Conservation (phyloP, 345 rosid species). For the Citrus hindsii region DNA sequence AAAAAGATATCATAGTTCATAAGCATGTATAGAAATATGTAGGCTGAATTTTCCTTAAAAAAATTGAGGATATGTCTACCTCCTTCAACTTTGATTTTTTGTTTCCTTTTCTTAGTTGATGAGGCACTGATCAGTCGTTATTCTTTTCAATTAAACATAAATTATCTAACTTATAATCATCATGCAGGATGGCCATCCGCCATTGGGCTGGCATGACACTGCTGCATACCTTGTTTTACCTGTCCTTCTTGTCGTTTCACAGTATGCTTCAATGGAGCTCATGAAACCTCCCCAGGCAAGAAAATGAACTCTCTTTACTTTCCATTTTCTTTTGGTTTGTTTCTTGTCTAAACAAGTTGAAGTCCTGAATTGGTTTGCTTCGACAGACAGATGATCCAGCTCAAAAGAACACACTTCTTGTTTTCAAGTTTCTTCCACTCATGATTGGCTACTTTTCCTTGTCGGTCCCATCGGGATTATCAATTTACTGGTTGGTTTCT, state of each 20-base stretch:
- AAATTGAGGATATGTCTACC: neutral
- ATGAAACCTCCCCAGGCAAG: constrained; percentile 99
- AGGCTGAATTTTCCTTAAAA: neutral
- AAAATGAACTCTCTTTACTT: constrained; percentile 8
- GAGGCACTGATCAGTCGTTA: neutral
- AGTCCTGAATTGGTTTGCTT: constrained; percentile 14
- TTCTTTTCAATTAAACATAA: neutral
- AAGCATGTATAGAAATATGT: constrained; percentile 6
- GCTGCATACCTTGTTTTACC: constrained; percentile 96
- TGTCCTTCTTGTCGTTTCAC: constrained; percentile 83
- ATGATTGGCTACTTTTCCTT: constrained; percentile 98
- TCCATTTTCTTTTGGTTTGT: constrained; percentile 2
- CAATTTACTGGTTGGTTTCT: constrained; percentile 89
- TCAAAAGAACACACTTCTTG: constrained; percentile 90
- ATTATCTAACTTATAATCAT: constrained; percentile 13
- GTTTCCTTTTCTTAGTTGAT: constrained; percentile 7
- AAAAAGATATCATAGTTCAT: neutral
- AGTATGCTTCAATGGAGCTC: constrained; percentile 91
- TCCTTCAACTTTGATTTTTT: neutral
- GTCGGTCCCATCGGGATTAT: constrained; percentile 98
- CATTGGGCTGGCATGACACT: constrained; percentile 92
- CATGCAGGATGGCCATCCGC: constrained; percentile 96
- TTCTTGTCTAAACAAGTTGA: constrained; percentile 3
- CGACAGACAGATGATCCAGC: constrained; percentile 92
- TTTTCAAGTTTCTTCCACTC: constrained; percentile 95